Conservation (phyloP, 164 flowering plant genomes). For the Vitis vinifera region ASM3070453v1 NC_081812.1:14599001-14599500, state of each 20-base stretch:
- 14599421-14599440: conserved; percentile 1
- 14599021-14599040: conserved; percentile 83
- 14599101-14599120: conserved; percentile 40
- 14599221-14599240: conserved; percentile 31
- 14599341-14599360: too few species aligned
- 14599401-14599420: too few species aligned
- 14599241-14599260: too few species aligned
- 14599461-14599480: conserved; percentile 3
- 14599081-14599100: conserved; percentile 37
- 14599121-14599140: conserved; percentile 54
- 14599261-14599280: too few species aligned
- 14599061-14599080: conserved; percentile 50
- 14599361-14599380: too few species aligned
- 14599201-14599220: conserved; percentile 30
- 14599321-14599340: too few species aligned
- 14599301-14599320: too few species aligned
- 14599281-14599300: too few species aligned
- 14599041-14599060: conserved; percentile 75
- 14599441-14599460: conserved; percentile 2
- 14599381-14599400: too few species aligned
- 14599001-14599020: conserved; percentile 55
- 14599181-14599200: conserved; percentile 60
- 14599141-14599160: conserved; percentile 62
- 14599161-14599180: conserved; percentile 52
- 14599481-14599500: background rate